A percentile compares a stretch with the other conserved stretches of the same genome.
These are phyloP conservation scores for Pyricularia pennisetigena DNA, from an alignment of 2,329 filamentous ascomycete species.

Conservation along the genomic window DNA sequence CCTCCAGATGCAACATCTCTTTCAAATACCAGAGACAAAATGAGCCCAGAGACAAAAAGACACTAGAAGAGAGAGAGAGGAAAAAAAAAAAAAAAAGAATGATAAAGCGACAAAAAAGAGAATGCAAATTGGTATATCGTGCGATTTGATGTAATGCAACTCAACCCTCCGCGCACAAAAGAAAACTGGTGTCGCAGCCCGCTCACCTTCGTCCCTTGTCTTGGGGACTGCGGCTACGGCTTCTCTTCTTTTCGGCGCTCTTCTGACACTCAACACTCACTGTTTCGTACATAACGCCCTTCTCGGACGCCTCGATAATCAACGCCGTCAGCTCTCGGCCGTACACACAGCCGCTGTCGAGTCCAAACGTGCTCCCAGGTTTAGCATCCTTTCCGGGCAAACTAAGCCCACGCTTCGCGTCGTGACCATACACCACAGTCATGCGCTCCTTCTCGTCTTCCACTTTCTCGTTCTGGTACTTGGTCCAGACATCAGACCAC, in stretches of 20 bases:
- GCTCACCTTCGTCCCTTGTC: neutral
- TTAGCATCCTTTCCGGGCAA: conserved; percentile 5
- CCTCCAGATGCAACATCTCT: neutral
- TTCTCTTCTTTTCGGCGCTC: neutral
- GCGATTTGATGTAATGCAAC: neutral
- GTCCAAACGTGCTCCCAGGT: conserved; percentile 52
- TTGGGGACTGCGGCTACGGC: neutral
- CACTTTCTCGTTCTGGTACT: conserved; percentile 28
- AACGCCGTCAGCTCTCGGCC: conserved; percentile 70
- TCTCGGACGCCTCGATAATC: conserved; percentile 47
- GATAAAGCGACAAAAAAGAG: neutral
- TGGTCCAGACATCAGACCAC: conserved; percentile 59
- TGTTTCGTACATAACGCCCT: neutral
- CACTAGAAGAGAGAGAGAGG: too few relatives aligned
- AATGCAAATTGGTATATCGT: neutral
- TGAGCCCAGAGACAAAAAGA: neutral
- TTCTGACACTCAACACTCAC: conserved; percentile 2
- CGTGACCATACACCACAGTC: conserved; percentile 82
- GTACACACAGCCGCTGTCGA: conserved; percentile 75
- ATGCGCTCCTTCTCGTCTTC: conserved; percentile 26
- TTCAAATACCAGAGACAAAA: neutral
- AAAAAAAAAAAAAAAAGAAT: too few relatives aligned
- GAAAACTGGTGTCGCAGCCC: neutral
- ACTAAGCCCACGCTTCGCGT: conserved; percentile 62
- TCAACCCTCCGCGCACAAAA: neutral